Conservation (phyloP, 1,284 basidiomycete genomes). For the Ganoderma meredithae region DNA sequence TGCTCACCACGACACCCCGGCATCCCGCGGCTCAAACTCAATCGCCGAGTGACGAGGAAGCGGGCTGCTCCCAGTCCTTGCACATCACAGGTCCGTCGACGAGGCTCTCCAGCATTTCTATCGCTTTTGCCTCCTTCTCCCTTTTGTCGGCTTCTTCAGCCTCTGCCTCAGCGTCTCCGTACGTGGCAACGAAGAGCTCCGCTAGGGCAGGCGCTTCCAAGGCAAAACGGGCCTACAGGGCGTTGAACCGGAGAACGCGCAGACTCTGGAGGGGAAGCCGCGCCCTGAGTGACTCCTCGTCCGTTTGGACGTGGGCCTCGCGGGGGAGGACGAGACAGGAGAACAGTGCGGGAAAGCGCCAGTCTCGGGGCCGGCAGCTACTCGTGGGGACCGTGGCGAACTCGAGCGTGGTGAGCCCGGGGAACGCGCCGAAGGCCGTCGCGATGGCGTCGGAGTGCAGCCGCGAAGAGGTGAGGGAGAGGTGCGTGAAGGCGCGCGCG, state of each 20-base stretch:
- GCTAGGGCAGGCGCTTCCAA: background rate
- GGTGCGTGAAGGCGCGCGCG: background rate
- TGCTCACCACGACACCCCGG: background rate
- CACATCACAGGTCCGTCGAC: background rate
- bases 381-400: background rate
- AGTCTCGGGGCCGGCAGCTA: background rate
- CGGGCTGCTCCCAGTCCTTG: background rate
- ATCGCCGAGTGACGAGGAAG: background rate
- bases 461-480: background rate
- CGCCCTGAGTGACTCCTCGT: background rate
- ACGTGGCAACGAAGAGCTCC: constrained; percentile 1
- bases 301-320: background rate
- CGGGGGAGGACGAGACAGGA: background rate
- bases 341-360: background rate
- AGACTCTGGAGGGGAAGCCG: background rate
- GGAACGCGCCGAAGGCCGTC: background rate
- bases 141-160: background rate
- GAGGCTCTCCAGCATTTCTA: background rate
- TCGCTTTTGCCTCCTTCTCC: background rate
- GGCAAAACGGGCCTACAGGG: background rate
- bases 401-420: background rate
- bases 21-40: background rate
- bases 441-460: background rate
- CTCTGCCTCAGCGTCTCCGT: background rate
- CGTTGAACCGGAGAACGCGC: constrained; percentile 2